Conservation (phyloP, 108 stramenopile genomes). For the Chaetoceros tenuissimus region DNA sequence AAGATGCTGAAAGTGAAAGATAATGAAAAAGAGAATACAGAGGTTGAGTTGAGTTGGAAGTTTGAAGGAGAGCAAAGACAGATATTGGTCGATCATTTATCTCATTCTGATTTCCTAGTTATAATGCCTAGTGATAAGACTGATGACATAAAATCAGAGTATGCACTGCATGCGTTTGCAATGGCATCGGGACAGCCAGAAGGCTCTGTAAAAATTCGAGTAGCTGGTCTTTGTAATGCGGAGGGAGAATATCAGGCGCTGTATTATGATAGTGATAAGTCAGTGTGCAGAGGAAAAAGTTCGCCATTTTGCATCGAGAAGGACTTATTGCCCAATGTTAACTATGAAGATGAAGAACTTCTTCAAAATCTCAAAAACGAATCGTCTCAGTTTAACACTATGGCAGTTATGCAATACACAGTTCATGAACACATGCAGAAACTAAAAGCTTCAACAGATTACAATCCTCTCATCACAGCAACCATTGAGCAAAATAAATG, state of each 20-base stretch:
- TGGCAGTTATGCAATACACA: neutral
- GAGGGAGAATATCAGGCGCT: neutral
- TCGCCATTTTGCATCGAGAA: neutral
- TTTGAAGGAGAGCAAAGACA: too few species aligned
- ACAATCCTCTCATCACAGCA: neutral
- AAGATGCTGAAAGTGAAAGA: neutral
- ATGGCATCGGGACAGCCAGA: neutral
- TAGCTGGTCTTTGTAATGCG: neutral
- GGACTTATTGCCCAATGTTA: neutral
- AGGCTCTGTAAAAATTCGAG: neutral
- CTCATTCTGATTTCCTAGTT: neutral
- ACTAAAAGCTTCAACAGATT: neutral
- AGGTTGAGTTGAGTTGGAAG: too few species aligned
- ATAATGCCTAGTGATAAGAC: neutral
- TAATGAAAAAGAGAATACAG: neutral
- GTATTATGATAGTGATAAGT: neutral
- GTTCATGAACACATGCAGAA: neutral
- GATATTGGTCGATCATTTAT: neutral
- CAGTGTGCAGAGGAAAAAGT: neutral
- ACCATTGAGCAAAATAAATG: neutral
- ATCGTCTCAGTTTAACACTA: neutral
- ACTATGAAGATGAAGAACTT: neutral
- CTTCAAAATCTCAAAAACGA: neutral
- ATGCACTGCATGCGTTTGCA: neutral
- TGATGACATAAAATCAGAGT: neutral